Conservation (phyloP, 2,329 filamentous ascomycete species). For the Trichoderma arundinaceum region DNA sequence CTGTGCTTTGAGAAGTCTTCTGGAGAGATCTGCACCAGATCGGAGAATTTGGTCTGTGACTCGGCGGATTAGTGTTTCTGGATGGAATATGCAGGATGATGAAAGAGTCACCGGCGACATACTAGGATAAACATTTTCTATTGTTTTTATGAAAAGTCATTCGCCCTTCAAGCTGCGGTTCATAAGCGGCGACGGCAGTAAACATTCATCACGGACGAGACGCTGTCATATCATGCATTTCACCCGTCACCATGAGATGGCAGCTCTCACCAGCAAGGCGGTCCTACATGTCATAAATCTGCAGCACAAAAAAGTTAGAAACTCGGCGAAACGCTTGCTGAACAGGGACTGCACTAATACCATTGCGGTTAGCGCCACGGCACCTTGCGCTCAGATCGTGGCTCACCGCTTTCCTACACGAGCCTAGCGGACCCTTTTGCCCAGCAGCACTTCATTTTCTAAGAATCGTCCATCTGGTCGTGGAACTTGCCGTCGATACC, state of each 20-base stretch:
- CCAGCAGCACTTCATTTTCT: slow-evolving; percentile 17
- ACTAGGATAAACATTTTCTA: slow-evolving; percentile 32
- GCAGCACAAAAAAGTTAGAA: slow-evolving; percentile 10
- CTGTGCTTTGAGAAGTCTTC: slow-evolving; percentile 86
- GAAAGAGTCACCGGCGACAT: background rate
- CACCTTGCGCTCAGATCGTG: too few species aligned
- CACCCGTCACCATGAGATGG: background rate
- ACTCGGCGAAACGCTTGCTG: slow-evolving; percentile 5
- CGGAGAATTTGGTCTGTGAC: slow-evolving; percentile 83
- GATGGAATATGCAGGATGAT: background rate
- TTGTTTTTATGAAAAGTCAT: background rate
- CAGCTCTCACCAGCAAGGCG: background rate
- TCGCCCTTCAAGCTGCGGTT: background rate
- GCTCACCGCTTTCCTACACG: slow-evolving; percentile 22
- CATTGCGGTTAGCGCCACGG: background rate
- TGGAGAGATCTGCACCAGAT: slow-evolving; percentile 91
- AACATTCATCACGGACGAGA: slow-evolving; percentile 15
- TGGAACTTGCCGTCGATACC: slow-evolving; percentile 13
- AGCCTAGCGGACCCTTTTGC: slow-evolving; percentile 16
- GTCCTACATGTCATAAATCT: background rate
- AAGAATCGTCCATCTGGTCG: slow-evolving; percentile 7
- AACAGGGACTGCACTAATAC: background rate
- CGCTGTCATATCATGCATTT: slow-evolving; percentile 17
- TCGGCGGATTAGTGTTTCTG: slow-evolving; percentile 29
- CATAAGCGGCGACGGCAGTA: background rate